A percentile compares a stretch with the other conserved stretches of the same genome.
These are phyloP conservation scores for Yarrowia sp. DNA, from an alignment of 805 yeast genomes.

Conservation along the genomic window DNA sequence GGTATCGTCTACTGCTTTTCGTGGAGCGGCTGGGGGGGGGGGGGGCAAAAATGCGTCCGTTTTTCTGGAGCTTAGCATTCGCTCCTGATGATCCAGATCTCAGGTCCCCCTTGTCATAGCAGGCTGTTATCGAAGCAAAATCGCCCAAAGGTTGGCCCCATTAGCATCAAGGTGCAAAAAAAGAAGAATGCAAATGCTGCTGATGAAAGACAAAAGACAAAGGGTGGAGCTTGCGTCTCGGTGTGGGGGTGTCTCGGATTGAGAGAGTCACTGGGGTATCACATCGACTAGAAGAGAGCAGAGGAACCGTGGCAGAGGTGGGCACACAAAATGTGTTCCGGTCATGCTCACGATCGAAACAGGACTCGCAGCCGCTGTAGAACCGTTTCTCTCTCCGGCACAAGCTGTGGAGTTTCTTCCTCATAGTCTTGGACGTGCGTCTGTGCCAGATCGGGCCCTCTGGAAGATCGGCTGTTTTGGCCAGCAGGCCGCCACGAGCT, in stretches of 20 bases:
- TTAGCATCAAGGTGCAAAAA: background rate
- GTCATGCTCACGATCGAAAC: background rate
- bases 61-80: background rate
- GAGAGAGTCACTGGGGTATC: no score
- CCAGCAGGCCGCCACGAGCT: constrained; percentile 2
- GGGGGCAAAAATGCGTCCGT: no score
- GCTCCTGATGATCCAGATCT: constrained; percentile 2
- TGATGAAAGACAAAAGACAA: background rate
- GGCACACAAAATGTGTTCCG: no score
- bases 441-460: background rate
- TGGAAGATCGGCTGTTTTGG: background rate
- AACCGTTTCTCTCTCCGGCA: background rate
- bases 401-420: background rate
- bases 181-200: background rate
- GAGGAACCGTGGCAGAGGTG: no score
- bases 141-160: background rate
- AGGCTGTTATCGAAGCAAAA: background rate
- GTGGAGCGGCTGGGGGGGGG: no score
- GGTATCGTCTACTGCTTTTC: no score
- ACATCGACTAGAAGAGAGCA: no score
- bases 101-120: background rate
- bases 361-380: background rate
- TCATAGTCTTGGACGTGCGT: no score
- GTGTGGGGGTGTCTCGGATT: no score
- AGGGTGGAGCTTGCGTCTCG: background rate